Evolutionary conservation across 345 rosid genomes (phyloP), one percentile per base, ranked within the genome.

Genomic region (Kandelia obovata): DNA sequence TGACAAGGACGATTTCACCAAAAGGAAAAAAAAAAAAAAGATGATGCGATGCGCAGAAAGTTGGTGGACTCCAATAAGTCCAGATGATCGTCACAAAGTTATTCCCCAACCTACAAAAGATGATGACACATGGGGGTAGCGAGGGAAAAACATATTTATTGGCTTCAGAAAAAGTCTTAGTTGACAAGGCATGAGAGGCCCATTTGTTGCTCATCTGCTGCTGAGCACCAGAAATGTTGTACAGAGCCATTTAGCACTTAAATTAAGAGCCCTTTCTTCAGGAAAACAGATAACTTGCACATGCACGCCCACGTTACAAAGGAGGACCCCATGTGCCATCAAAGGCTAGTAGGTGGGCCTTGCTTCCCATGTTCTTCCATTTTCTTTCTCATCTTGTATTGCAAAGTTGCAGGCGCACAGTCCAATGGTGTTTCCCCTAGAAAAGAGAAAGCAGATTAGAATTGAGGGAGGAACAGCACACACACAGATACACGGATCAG

Each of bases 361-460:
- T 67, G 62, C 63, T 26, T 71, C 59, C 67, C 68, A 59, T 69
- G 69, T 72, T 75, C 82, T 77, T 87, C 77, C 75, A 88, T 73
- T 82, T 83, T 94, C 77, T 76, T 78, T 47, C 72, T 81, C 96
- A 95, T 92, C 87, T 90, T 92, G 82, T 82, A 87, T 75, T 87
- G 96, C 67, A 90, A 81, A 39, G 96, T 90, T 26, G 85, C 93
- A 1, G 92, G 96, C 31, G 97, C 96, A 76, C 96, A 92, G 75
- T 95, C 97, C 61, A 95, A 73, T 28, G 96, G 89, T 51, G 96
- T 90, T 85, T 95, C 99, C 64, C 97, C 96, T 90, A 69, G 7
- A 77, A 63, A 43, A 66, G 13, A 19, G 13, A 25, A 10, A 26
- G 19, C 34, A 27, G 26, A 37, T 69, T 27, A 69, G 34, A 6